phyloP scores from a whole-genome alignment of 78 protist species.

The Diacronema lutheri region DNA sequence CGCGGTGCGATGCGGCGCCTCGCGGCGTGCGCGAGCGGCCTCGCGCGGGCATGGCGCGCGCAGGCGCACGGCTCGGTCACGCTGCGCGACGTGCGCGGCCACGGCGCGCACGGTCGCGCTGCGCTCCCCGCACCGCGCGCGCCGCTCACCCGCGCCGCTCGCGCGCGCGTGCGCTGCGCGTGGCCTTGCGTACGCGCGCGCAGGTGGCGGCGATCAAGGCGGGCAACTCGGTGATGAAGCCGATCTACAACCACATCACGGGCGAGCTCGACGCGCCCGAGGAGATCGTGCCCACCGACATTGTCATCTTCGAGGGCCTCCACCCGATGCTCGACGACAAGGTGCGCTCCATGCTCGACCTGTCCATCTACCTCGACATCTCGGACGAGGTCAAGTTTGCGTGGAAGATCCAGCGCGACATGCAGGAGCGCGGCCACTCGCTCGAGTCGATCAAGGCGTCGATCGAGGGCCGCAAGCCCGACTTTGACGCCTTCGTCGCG shows the following conservation, averaged over 20 bases:
- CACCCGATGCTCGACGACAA: conserved; percentile 49
- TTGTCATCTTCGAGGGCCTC: conserved; percentile 50
- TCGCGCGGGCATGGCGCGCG: no score
- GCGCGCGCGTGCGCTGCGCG: no score
- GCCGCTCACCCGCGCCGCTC: no score
- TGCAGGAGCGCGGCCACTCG: conserved; percentile 48
- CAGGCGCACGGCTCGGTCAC: no score
- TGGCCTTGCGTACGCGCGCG: no score
- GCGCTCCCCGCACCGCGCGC: no score
- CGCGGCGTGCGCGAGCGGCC: no score
- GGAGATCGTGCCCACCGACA: conserved; percentile 37
- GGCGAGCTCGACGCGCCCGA: conserved; percentile 43
- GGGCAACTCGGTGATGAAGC: conserved; percentile 43
- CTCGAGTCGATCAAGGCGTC: conserved; percentile 9
- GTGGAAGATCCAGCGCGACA: conserved; percentile 56
- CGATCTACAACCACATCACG: conserved; percentile 61
- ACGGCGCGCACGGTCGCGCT: no score
- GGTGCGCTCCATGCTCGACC: conserved; percentile 35
- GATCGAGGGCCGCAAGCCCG: conserved; percentile 50
- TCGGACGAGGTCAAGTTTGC: conserved; percentile 32
- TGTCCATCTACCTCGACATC: conserved; percentile 46
- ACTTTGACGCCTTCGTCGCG: conserved; percentile 49
- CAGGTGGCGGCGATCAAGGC: conserved; percentile 34
- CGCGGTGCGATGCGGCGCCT: no score
- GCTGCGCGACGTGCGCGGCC: no score